Conservation (phyloP, 441 rosid species). For the Populus trichocarpa region DNA sequence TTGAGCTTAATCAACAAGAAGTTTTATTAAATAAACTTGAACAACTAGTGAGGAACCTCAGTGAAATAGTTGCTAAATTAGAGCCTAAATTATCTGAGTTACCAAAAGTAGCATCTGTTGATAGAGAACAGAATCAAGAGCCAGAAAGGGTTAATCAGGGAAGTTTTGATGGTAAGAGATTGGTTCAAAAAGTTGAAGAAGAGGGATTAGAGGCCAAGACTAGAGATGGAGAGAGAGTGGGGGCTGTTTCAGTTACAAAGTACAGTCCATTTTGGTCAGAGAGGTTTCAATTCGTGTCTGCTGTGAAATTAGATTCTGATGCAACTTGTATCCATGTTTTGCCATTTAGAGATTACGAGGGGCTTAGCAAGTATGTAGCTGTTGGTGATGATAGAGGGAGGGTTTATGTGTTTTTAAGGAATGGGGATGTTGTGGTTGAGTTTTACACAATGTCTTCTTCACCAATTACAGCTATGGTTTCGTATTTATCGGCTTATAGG, state of each 20-base stretch:
- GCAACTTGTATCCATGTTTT: conserved; percentile 69
- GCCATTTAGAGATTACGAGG: conserved; percentile 78
- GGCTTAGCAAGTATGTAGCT: conserved; percentile 79
- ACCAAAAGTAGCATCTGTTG: conserved; percentile 9
- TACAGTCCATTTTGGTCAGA: conserved; percentile 89
- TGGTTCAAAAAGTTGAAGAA: conserved; percentile 20
- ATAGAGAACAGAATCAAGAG: conserved; percentile 20
- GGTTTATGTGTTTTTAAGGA: conserved; percentile 67
- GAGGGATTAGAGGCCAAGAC: conserved; percentile 20
- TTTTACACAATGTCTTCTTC: conserved; percentile 49
- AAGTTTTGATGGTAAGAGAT: conserved; percentile 18
- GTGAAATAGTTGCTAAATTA: conserved; percentile 58
- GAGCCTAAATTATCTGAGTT: conserved; percentile 49
- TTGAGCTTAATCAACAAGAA: conserved; percentile 33
- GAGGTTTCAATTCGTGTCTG: conserved; percentile 82
- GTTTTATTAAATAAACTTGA: conserved; percentile 56
- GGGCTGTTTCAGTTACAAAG: conserved; percentile 55
- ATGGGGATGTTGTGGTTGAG: conserved; percentile 77
- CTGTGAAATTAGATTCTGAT: conserved; percentile 75
- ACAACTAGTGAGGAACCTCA: conserved; percentile 69
- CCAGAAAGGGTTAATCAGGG: conserved; percentile 21
- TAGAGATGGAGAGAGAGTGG: conserved; percentile 36
- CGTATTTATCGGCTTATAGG: conserved; percentile 59
- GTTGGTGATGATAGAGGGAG: conserved; percentile 83
- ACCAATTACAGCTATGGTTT: conserved; percentile 74